Conservation (phyloP, 768 basidiomycete species). For the Stropharia rugosoannulata region DNA sequence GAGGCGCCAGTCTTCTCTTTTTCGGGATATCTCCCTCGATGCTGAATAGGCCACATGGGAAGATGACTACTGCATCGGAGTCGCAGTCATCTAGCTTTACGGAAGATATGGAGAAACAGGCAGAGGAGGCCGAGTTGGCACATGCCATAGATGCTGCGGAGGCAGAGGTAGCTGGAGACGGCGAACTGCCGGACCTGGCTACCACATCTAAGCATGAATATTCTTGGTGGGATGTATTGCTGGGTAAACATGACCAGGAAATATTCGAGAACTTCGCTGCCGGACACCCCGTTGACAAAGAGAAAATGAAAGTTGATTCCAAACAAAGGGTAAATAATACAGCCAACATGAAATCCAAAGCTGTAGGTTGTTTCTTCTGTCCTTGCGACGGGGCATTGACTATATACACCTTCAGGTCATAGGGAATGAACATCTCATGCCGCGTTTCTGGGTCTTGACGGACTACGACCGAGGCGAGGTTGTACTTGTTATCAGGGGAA, state of each 20-base stretch:
- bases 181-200: constrained; percentile 39
- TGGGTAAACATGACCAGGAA: constrained; percentile 80
- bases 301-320: constrained; percentile 6
- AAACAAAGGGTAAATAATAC: constrained; percentile 29
- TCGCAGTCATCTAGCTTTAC: constrained; percentile 27
- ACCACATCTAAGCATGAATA: constrained; percentile 44
- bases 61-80: constrained; percentile 24
- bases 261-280: constrained; percentile 66
- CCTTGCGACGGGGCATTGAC: not conserved
- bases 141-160: constrained; percentile 72
- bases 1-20: constrained; percentile 78
- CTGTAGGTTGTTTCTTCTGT: constrained; percentile 29
- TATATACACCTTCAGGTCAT: constrained; percentile 35
- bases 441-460: constrained; percentile 83
- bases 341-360: constrained; percentile 51
- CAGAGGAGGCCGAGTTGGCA: constrained; percentile 63
- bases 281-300: constrained; percentile 28
- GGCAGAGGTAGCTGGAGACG: constrained; percentile 54
- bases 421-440: constrained; percentile 70
- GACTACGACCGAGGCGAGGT: constrained; percentile 75
- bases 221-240: constrained; percentile 83
- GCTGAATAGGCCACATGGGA: constrained; percentile 9
- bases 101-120: constrained; percentile 38
- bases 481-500: constrained; percentile 76
- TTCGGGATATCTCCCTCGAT: constrained; percentile 59